A percentile compares a stretch with the other conserved stretches of the same genome.
These are phyloP conservation scores for Chaetoscypha palmicola DNA, from an alignment of 2,329 filamentous ascomycete species.

Conservation along the genomic window DNA sequence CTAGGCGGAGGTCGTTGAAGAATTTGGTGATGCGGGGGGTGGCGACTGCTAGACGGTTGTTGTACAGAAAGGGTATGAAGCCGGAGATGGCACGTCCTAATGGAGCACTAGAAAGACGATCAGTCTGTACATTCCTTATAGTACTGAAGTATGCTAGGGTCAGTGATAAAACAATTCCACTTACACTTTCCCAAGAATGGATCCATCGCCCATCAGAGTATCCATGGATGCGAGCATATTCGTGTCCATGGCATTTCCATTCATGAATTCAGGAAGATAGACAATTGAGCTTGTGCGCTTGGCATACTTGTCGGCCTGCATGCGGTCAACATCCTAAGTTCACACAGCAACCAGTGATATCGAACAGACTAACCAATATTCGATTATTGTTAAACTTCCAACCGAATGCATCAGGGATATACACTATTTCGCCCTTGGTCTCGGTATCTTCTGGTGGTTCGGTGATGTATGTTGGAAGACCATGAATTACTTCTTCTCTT, in stretches of 20 bases:
- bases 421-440: conserved; percentile 37
- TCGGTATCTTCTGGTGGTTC: conserved; percentile 17
- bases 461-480: conserved; percentile 38
- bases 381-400: conserved; percentile 40
- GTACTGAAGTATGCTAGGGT: too few relatives aligned
- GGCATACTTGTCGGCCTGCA: conserved; percentile 36
- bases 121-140: too few relatives aligned
- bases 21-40: conserved; percentile 34
- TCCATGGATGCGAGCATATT: neutral
- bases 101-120: neutral
- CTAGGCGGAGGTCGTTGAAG: conserved; percentile 33
- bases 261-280: conserved; percentile 44
- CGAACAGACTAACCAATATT: conserved; percentile 29
- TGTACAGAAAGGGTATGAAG: conserved; percentile 23
- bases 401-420: conserved; percentile 43
- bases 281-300: conserved; percentile 37
- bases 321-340: conserved; percentile 18
- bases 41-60: conserved; percentile 23
- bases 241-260: conserved; percentile 28
- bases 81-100: conserved; percentile 32
- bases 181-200: neutral
- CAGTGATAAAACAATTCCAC: too few relatives aligned
- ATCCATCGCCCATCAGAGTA: neutral
- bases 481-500: conserved; percentile 35
- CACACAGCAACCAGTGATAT: too few relatives aligned